These are phyloP conservation scores for Phytophthora crassamura DNA, from an alignment of 352 stramenopile genomes.

Conservation along the genomic window DNA sequence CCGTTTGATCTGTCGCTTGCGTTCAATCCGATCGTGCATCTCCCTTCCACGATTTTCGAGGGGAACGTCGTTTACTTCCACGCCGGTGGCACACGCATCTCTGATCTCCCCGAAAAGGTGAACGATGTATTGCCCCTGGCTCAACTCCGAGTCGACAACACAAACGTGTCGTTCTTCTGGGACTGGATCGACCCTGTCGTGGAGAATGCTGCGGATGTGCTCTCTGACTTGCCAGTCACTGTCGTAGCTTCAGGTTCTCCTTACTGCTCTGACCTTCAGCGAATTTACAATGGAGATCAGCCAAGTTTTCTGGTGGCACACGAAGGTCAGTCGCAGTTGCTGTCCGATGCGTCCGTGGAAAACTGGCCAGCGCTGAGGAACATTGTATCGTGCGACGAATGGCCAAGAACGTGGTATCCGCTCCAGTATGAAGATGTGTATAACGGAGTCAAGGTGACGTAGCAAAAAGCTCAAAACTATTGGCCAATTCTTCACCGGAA, in stretches of 20 bases:
- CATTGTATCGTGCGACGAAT: neutral
- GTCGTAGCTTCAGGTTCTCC: neutral
- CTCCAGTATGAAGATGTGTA: conserved; percentile 3
- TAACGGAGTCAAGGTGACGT: neutral
- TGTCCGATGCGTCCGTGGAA: too few species aligned
- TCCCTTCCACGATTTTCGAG: neutral
- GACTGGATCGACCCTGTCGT: neutral
- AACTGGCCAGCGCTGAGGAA: neutral
- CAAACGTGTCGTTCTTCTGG: conserved; percentile 4
- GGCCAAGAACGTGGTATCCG: neutral
- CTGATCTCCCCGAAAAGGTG: neutral
- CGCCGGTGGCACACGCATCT: neutral
- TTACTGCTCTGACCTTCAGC: neutral
- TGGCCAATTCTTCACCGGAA: too few species aligned
- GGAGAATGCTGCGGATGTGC: neutral
- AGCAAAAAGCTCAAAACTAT: too few species aligned
- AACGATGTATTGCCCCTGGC: neutral
- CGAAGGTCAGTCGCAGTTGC: neutral
- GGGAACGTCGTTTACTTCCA: neutral
- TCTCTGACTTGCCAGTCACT: neutral
- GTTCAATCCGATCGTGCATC: neutral
- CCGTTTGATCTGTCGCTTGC: neutral
- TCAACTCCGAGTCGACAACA: neutral
- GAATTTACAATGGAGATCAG: conserved; percentile 1
- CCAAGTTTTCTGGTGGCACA: neutral